Base-by-base conservation (phyloP, 768 basidiomycete genomes). In the Serendipita sp. region DNA sequence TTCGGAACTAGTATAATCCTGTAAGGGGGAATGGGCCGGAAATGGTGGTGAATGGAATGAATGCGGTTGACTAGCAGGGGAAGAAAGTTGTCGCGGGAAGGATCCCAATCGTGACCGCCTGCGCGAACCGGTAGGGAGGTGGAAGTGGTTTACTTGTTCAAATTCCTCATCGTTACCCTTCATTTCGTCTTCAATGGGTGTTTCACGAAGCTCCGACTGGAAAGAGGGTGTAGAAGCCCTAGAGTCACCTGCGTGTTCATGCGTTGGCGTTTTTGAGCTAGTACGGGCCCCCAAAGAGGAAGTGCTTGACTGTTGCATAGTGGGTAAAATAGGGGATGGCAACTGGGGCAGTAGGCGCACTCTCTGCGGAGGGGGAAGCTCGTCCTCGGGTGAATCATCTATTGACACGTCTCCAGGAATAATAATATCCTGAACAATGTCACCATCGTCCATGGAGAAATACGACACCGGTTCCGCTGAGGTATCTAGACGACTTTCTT, bases 31-130 rank as follows among this genome's bases (percentile, higher is more conserved):
- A 8, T 32, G 28, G 18, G 56, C 56, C 4, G 56, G 56, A 28
- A 60, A 60, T n/a, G 56, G 56, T 4, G 56, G 56, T 8, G 56
- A 60, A n/a, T 60, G 56, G 35, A 60, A 60, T 32, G 84, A 82
- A 34, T 82, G 78, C 15, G 85, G 83, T 3, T 41, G 38, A 13
- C 83, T 85, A 32, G 75, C 78, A 1, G 86, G 84, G 8, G 85
- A 84, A 3, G 80, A 80, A 58, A 77, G 71, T 54, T 79, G 78
- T 24, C 80, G 78, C 7, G 85, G 85, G 35, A 79, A 65, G 35
- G 65, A 67, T 18, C 72, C 71, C 34, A 65, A 47, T 15, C 67
- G 51, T n/a, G 65, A 46, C 35, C 51, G 32, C 34, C 65, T 45
- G 13, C 35, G 48, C 16, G 45, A 30, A 3, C 65, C 65, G 66